Evolutionary conservation across 2,329 filamentous ascomycete species (phyloP).

Genomic region (Exophiala sideris): DNA sequence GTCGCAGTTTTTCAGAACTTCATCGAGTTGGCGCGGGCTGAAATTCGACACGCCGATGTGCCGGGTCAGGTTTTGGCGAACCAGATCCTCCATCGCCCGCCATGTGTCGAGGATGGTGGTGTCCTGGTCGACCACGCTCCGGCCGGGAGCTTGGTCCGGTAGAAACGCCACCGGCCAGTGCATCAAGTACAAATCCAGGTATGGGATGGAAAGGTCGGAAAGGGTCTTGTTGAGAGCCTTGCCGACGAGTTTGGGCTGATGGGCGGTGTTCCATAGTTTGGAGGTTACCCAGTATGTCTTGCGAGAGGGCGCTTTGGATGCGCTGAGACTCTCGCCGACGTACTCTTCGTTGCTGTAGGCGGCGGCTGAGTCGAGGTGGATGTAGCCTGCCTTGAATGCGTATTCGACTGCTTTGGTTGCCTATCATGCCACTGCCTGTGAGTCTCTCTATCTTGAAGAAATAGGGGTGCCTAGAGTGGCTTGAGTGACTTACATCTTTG

Average conservation of each 20-base stretch:
- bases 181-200: conserved; percentile 47
- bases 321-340: conserved; percentile 62
- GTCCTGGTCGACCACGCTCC: conserved; percentile 30
- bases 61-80: conserved; percentile 50
- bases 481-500: conserved; percentile 29
- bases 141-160: conserved; percentile 28
- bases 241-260: conserved; percentile 57
- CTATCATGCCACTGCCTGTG: too few species aligned
- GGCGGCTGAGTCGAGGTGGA: conserved; percentile 38
- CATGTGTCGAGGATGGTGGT: conserved; percentile 45
- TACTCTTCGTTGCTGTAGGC: conserved; percentile 62
- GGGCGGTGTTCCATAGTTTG: conserved; percentile 78
- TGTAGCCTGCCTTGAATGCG: conserved; percentile 38
- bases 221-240: conserved; percentile 49
- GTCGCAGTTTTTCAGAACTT: conserved; percentile 28
- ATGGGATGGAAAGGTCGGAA: conserved; percentile 37
- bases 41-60: conserved; percentile 66
- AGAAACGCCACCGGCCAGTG: conserved; percentile 41
- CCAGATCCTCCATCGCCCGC: conserved; percentile 62
- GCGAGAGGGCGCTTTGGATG: conserved; percentile 57
- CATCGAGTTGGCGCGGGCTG: conserved; percentile 30
- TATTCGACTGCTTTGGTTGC: conserved; percentile 31
- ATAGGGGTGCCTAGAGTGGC: too few species aligned
- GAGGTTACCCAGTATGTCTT: conserved; percentile 69
- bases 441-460: neutral